phyloP scores from a whole-genome alignment of 805 yeast genomes.

The Yarrowia deformans region DNA sequence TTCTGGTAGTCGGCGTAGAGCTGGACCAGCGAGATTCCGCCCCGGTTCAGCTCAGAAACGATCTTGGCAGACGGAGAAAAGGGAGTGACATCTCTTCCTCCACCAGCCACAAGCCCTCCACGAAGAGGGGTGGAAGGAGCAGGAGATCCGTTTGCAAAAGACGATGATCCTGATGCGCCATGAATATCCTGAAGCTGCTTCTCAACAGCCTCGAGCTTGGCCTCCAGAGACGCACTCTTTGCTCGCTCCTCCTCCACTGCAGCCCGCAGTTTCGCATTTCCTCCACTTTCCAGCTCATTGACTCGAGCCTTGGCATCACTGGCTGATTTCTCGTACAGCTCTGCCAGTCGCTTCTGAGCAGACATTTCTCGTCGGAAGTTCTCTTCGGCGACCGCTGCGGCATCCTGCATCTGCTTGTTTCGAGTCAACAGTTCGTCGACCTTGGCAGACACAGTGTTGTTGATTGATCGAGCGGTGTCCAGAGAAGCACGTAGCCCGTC shows the following conservation, averaged over 20 bases:
- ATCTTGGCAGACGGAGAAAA: constrained; percentile 67
- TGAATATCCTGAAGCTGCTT: constrained; percentile 45
- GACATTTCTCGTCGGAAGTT: constrained; percentile 64
- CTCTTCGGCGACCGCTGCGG: constrained; percentile 55
- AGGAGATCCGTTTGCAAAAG: constrained; percentile 45
- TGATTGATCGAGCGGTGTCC: constrained; percentile 51
- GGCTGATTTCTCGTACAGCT: constrained; percentile 62
- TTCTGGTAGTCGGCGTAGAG: constrained; percentile 69
- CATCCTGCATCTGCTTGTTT: constrained; percentile 58
- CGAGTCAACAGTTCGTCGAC: constrained; percentile 56
- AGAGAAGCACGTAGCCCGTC: constrained; percentile 46
- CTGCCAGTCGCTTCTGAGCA: constrained; percentile 66
- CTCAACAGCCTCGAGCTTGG: constrained; percentile 56
- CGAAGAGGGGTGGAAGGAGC: constrained; percentile 38
- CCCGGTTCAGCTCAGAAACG: constrained; percentile 56
- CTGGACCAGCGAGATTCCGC: constrained; percentile 68
- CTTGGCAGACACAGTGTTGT: constrained; percentile 52
- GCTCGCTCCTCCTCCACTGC: constrained; percentile 52
- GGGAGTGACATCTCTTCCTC: constrained; percentile 41
- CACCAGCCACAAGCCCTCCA: constrained; percentile 42
- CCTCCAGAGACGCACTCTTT: constrained; percentile 52
- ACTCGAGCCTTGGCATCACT: constrained; percentile 62
- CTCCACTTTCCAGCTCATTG: constrained; percentile 58
- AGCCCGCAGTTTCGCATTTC: constrained; percentile 54
- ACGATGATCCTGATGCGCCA: constrained; percentile 23